Base-by-base conservation (phyloP, 2,329 filamentous ascomycete species). In the Atkinsonella texensis region DNA sequence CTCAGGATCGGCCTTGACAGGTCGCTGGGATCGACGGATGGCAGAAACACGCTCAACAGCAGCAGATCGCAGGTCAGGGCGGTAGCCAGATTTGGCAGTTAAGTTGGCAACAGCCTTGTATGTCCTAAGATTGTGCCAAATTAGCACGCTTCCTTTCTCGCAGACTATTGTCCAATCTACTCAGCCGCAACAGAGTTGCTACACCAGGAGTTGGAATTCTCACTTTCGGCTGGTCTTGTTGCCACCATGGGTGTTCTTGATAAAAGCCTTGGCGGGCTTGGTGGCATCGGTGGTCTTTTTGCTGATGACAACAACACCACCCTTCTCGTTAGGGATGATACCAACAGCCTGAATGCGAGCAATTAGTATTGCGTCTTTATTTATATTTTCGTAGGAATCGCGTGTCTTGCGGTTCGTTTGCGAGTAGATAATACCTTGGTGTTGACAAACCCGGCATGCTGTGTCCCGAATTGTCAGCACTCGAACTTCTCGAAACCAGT, bases 361-460 rank as follows among this genome's bases (percentile, higher is more conserved):
- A 56, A 46, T 61, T 58, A 54, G 56, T 50, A 11, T 43, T 48
- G 20, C 4, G 20, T 23, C 2, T 23, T 23, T 23, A 23, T 23
- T 23, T 23, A 35, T 9, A 43, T 55, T 48, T 13, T 51, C 44
- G 18, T 45, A 32, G 48, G 51, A 31, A 20, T 40, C 32, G 38
- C 39, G 38, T 28, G 4, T 23, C 28, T 54, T 23, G 48, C 55
- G 31, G 6, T 40, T 18, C 20, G 23, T 9, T 23, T 38, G 23
- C 38, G 53, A 42, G 44, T 33, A 10, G 4, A 39, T 18, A 57
- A 61, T 85, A 93, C 89, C 87, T 95, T 93, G 71, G 84, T 81
- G 79, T 95, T 95, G 73, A 88, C 83, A 74, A 89, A 94, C 67
- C 93, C 93, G 65, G 87, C 87, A 74, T 95, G 81, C 88, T 94